Evolutionary conservation across 2,329 filamentous ascomycete species (phyloP).

Genomic region (Ceratocystiopsis brevicomis): DNA sequence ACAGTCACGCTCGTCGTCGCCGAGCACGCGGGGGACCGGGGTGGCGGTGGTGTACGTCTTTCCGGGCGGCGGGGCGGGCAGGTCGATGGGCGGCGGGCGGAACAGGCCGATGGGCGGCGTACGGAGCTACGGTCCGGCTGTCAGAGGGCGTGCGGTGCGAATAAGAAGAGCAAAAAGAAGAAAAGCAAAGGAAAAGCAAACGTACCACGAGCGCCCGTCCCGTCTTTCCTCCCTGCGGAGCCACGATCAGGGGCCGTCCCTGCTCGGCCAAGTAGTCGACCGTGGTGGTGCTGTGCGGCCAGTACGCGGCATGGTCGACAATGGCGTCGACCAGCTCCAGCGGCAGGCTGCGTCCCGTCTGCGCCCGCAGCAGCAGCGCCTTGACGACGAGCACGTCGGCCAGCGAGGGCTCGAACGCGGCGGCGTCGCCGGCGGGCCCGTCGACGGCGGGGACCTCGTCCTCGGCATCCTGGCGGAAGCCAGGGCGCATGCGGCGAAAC

Average conservation of each 20-base stretch:
- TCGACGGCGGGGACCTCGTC: no score
- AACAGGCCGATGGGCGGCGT: constrained; percentile 19
- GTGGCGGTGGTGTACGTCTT: neutral
- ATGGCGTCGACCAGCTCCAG: constrained; percentile 35
- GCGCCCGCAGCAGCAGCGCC: constrained; percentile 23
- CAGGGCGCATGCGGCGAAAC: no score
- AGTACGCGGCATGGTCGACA: constrained; percentile 43
- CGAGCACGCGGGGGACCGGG: neutral
- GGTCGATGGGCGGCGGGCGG: no score
- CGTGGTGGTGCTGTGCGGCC: constrained; percentile 28
- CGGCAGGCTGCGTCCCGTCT: constrained; percentile 22
- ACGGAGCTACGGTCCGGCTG: constrained; percentile 18
- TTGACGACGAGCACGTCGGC: constrained; percentile 32
- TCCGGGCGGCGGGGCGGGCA: accelerated
- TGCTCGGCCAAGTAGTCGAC: constrained; percentile 10
- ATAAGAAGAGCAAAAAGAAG: no score
- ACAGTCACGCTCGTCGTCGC: neutral
- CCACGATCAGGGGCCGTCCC: no score
- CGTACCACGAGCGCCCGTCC: neutral
- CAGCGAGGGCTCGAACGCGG: constrained; percentile 17
- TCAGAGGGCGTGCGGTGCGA: no score
- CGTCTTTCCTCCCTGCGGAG: neutral
- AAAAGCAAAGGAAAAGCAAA: no score
- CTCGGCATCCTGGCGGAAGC: no score
- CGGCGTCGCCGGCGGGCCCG: neutral